A percentile compares a stretch with the other conserved stretches of the same genome.
phyloP scores from a whole-genome alignment of 164 flowering plant genomes.

The Cinnamomum micranthum region DNA sequence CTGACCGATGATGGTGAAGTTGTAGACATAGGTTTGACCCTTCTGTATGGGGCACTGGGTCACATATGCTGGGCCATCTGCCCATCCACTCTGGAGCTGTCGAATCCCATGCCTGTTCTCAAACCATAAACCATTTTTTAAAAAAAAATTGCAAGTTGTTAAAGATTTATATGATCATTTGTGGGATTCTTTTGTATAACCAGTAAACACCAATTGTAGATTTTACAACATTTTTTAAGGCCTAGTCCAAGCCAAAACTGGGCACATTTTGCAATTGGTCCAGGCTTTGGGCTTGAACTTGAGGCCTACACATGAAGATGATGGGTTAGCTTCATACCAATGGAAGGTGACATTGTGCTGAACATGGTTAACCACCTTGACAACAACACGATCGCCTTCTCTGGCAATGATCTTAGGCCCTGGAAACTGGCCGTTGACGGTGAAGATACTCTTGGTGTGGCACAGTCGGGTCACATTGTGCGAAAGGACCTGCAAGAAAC shows the following conservation, averaged over 20 bases:
- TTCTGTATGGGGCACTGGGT: conserved; percentile 70
- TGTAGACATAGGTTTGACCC: conserved; percentile 52
- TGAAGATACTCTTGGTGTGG: conserved; percentile 55
- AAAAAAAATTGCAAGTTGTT: too few species aligned
- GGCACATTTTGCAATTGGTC: not conserved
- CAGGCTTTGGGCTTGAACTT: not conserved
- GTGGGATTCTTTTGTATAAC: not conserved
- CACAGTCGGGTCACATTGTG: conserved; percentile 57
- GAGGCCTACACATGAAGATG: not conserved
- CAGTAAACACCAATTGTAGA: too few species aligned
- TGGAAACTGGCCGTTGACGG: conserved; percentile 57
- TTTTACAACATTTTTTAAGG: too few species aligned
- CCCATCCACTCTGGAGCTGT: conserved; percentile 56
- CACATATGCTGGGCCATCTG: conserved; percentile 61
- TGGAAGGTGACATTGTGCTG: conserved; percentile 46
- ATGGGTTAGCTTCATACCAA: conserved; percentile 26
- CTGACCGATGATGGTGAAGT: conserved; percentile 55
- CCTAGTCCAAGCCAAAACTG: too few species aligned
- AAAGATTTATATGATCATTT: not conserved
- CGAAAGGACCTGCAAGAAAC: conserved; percentile 37
- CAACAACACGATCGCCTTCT: conserved; percentile 56
- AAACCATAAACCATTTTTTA: not conserved
- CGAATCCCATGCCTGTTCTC: conserved; percentile 60
- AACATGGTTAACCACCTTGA: conserved; percentile 58
- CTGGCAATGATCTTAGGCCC: conserved; percentile 57